These are phyloP conservation scores for Citrus maxima DNA, from an alignment of 345 rosid genomes.

Conservation along the genomic window DNA sequence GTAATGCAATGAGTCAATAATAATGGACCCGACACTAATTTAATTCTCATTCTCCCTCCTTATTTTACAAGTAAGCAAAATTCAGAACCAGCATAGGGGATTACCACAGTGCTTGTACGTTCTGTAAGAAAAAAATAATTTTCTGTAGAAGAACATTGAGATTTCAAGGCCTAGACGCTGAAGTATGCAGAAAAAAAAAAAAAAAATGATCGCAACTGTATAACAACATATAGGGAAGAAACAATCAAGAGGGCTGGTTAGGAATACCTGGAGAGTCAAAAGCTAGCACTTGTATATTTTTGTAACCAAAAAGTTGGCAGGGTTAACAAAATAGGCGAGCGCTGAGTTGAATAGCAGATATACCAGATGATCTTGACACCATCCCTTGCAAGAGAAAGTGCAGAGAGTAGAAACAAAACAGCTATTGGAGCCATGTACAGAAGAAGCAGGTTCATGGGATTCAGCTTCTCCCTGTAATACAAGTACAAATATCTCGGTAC, in stretches of 20 bases:
- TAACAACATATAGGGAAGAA: background rate
- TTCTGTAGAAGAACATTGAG: background rate
- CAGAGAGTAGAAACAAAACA: conserved; percentile 84
- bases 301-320: conserved; percentile 98
- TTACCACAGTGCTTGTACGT: no score
- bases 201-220: background rate
- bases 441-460: conserved; percentile 86
- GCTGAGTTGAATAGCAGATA: conserved; percentile 89
- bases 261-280: conserved; percentile 81
- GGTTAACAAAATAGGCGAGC: conserved; percentile 85
- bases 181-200: no score
- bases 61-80: no score
- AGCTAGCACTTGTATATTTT: conserved; percentile 83
- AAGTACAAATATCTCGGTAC: conserved; percentile 19
- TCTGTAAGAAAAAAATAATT: no score
- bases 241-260: background rate
- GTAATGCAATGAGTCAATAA: no score
- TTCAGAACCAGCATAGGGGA: no score
- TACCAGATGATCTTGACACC: conserved; percentile 84
- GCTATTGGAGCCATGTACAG: conserved; percentile 99
- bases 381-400: conserved; percentile 92
- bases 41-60: no score
- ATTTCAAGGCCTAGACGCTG: background rate
- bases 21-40: no score
- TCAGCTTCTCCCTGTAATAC: conserved; percentile 83